These are phyloP conservation scores for Blastocystis sp. DNA, from an alignment of 352 stramenopile species.

Conservation along the genomic window DNA sequence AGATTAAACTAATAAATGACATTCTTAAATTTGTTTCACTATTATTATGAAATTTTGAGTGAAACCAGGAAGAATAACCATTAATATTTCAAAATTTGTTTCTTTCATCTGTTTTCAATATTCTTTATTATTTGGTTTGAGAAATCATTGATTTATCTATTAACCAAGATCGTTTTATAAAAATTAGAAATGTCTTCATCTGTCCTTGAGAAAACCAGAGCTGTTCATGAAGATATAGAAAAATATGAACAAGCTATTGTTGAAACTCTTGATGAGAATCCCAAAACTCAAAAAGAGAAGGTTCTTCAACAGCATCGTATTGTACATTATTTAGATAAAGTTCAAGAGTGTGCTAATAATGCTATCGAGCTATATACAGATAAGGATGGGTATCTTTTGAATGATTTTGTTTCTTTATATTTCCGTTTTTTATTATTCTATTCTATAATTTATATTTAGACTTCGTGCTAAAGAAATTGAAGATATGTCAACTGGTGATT, in stretches of 20 bases:
- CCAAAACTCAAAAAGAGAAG: conserved; percentile 55
- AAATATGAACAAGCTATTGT: conserved; percentile 54
- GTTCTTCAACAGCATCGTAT: conserved; percentile 61
- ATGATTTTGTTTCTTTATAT: not conserved
- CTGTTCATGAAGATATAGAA: conserved; percentile 59
- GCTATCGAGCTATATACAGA: conserved; percentile 59
- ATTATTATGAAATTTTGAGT: no score
- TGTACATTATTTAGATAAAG: conserved; percentile 55
- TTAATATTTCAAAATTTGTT: no score
- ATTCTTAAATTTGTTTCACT: no score
- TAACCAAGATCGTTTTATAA: no score
- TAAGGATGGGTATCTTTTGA: conserved; percentile 48
- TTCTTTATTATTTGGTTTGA: no score
- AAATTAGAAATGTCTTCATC: conserved; percentile 64
- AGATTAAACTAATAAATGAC: no score
- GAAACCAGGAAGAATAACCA: no score
- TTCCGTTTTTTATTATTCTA: no score
- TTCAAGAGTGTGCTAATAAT: conserved; percentile 52
- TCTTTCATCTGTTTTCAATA: no score
- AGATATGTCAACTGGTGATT: conserved; percentile 52
- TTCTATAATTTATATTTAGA: no score
- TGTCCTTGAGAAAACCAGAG: conserved; percentile 57
- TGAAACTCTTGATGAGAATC: conserved; percentile 54
- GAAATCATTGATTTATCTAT: no score
- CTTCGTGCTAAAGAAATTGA: conserved; percentile 57